Base-by-base conservation (phyloP, 164 flowering plant species). In the Chimonanthus praecox region DNA sequence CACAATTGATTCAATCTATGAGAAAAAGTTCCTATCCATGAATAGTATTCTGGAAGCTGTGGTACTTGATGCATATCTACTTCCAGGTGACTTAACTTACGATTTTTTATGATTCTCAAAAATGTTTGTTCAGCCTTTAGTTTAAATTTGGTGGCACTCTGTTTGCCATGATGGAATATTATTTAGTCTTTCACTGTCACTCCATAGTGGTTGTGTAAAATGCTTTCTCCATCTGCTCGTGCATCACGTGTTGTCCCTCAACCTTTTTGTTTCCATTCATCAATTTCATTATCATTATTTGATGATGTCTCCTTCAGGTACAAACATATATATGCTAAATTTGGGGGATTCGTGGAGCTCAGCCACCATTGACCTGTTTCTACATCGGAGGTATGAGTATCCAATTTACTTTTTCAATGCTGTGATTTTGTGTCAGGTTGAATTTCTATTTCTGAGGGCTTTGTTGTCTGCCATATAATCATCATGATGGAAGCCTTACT, bases 271-370 rank as follows among this genome's bases (percentile, higher is more conserved):
- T 18, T 68, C 10, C 6, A 3, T 54, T 68, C 15, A 7, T 68
- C 11, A 69, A 6, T 33, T n/a, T 18, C 47, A 18, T 69, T 21
- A n/a, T 68, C 46, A 47, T 74, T 64, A 10, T 66, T 6, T 75
- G 54, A 45, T 70, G 63, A 13, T 61, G 4, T 69, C 11, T 74
- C 18, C 72, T 79, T 72, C 79, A 95, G 98, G 94, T 71, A 95
- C 99, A 64, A 83, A 92, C 58, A 92, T 95, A 69, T 85, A 80
- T 76, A 90, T 92, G 94, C 91, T 95, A 67, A 89, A 83, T 20
- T 79, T 93, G 82, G 98, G 97, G 16, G 98, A 93, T 72, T 82
- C 78, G 78, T 93, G 98, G 98, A 93, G 99, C 78, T 92, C 97
- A 65, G 87, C 85, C 72, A 90, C 94, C 44, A 93, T 95, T 51